Base-by-base conservation (phyloP, 768 basidiomycete genomes). In the Sistotremastrum niveocremeum region DNA sequence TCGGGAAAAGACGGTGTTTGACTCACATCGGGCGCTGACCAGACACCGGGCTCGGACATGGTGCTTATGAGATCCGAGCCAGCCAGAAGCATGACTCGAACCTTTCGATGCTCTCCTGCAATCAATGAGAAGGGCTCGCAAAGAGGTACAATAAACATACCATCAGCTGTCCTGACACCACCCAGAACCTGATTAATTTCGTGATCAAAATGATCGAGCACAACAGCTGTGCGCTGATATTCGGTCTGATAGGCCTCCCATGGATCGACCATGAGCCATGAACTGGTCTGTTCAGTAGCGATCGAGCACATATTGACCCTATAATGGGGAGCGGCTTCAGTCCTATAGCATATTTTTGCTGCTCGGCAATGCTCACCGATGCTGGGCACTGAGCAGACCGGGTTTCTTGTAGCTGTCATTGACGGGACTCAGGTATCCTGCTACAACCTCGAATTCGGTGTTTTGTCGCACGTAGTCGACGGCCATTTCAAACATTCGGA, bases 401-500 rank as follows among this genome's bases (percentile, higher is more conserved):
- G 85, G 79, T 62, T 99, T 99, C 75, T 90, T 88, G 79, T 99
- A 99, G 70, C 74, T 70, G 70, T 94, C 91, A 57, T 79, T 84
- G 60, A 99, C 95, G 33, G 95, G 94, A 54, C 90, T 94, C 56
- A 97, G 78, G 66, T 97, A 98, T 2, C 90, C 91, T 30, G 85
- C 95, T 56, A 97, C 72, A 55, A 99, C 86, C 64, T 95, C 89
- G 57, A 87, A 95, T 52, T 85, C 70, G 41, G 88, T 90, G 62
- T 91, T 88, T 56, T 90, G 85, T 44, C 88, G 79, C 45, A 86
- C 78, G 57, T 90, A 91, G 70, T 98, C 95, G 65, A 84, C 85
- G 46, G 94, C 95, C 95, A 99, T 98, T 62, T 98, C 95, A 65
- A 98, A 99, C 91, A 99, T 97, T 54, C 95, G 86, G 51, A 97